Percentiles rank a stretch among this genome's conserved stretches.
Conservation (phyloP, 176 grass and related monocot species). For the Phoenix roebelenii region DNA sequence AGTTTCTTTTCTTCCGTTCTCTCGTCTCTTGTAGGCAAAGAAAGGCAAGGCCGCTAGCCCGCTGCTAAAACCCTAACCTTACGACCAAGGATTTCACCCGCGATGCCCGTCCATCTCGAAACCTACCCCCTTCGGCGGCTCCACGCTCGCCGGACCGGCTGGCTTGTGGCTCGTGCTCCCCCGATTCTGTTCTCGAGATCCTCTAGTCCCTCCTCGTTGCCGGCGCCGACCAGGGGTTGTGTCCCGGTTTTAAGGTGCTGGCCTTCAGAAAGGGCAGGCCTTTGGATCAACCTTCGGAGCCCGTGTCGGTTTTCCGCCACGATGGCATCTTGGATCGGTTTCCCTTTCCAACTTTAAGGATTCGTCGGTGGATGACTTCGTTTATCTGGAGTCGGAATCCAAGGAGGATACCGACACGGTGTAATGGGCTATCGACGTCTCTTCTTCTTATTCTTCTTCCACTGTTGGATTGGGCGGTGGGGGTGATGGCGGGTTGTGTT, state of each 20-base stretch:
- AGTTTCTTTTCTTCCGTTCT: too few relatives aligned
- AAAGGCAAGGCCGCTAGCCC: too few relatives aligned
- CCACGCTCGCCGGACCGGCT: too few relatives aligned
- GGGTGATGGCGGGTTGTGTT: not conserved
- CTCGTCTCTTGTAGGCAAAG: too few relatives aligned
- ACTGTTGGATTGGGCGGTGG: slow-evolving; percentile 16
- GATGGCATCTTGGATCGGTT: slow-evolving; percentile 63
- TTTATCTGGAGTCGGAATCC: slow-evolving; percentile 52
- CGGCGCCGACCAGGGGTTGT: too few relatives aligned
- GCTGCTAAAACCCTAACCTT: too few relatives aligned
- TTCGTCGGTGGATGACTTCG: slow-evolving; percentile 34
- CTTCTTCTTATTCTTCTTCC: not conserved
- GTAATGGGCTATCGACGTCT: slow-evolving; percentile 64
- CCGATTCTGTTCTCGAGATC: too few relatives aligned
- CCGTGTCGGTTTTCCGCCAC: slow-evolving; percentile 1
- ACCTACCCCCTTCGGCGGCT: too few relatives aligned
- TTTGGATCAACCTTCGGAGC: slow-evolving; percentile 37
- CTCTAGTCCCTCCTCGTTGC: too few relatives aligned
- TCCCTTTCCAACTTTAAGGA: slow-evolving; percentile 33
- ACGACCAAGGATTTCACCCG: too few relatives aligned
- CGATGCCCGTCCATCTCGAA: too few relatives aligned
- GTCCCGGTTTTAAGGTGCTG: slow-evolving; percentile 36
- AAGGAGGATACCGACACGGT: slow-evolving; percentile 19
- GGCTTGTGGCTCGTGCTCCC: too few relatives aligned
- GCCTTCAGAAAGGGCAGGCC: slow-evolving; percentile 62